These are phyloP conservation scores for Pseudoneurospora amorphoporcata DNA, from an alignment of 495 filamentous ascomycete species.

Conservation along the genomic window DNA sequence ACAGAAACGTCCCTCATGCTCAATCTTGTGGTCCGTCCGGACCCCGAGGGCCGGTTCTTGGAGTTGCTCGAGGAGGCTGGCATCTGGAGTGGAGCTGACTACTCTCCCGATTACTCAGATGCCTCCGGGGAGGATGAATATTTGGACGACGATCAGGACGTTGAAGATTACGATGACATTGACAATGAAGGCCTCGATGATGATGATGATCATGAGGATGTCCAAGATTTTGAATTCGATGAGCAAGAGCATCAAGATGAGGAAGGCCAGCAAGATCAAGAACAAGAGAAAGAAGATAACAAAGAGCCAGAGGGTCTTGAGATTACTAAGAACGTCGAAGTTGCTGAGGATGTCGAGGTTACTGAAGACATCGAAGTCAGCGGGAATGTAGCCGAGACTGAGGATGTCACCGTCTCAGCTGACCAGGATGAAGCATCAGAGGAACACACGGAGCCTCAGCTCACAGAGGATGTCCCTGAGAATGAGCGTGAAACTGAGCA, in stretches of 20 bases:
- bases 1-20: conserved; percentile 21
- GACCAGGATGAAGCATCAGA: not conserved
- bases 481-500: not conserved
- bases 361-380: conserved; percentile 2
- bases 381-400: not conserved
- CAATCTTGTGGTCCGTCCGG: conserved; percentile 12
- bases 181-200: conserved; percentile 6
- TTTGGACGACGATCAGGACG: not conserved
- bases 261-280: not conserved
- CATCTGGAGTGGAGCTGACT: not conserved
- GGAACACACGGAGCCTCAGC: not conserved
- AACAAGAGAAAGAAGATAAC: conserved; percentile 32
- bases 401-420: not conserved
- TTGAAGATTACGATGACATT: not conserved
- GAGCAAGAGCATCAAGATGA: not conserved
- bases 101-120: conserved; percentile 1
- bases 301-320: not conserved
- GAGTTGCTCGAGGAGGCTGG: conserved; percentile 13
- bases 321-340: conserved; percentile 17
- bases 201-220: conserved; percentile 16
- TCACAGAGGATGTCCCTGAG: not conserved
- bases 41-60: conserved; percentile 18
- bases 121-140: conserved; percentile 4
- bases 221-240: conserved; percentile 9
- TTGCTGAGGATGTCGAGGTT: conserved; percentile 7